Conservation (phyloP, 2,329 filamentous ascomycete genomes). For the Colletotrichum lini region DNA sequence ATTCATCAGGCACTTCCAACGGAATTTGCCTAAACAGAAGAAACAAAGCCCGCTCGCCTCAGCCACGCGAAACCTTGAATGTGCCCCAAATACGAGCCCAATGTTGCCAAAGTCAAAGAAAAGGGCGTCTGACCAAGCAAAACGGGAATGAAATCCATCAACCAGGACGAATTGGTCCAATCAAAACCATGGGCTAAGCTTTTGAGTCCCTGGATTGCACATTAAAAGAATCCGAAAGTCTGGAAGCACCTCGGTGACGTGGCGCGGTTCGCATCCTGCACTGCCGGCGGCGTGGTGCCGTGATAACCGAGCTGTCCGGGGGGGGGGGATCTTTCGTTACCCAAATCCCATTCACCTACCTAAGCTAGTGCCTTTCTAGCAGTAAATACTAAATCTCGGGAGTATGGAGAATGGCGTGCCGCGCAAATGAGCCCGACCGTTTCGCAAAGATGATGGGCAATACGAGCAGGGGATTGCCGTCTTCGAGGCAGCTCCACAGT, state of each 20-base stretch:
- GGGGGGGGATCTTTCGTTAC: neutral
- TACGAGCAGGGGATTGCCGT: neutral
- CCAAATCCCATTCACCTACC: neutral
- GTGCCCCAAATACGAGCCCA: too few relatives aligned
- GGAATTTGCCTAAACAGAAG: too few relatives aligned
- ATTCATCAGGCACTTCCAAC: too few relatives aligned
- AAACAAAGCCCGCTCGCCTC: too few relatives aligned
- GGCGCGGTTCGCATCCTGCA: slow-evolving; percentile 1
- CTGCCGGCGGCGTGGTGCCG: neutral
- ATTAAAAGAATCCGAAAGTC: neutral
- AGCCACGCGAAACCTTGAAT: too few relatives aligned
- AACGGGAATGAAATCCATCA: neutral
- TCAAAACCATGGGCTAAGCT: neutral
- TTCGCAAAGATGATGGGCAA: neutral
- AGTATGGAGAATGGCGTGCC: neutral
- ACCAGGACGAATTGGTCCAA: neutral
- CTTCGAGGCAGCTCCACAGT: neutral
- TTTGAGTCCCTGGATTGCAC: neutral
- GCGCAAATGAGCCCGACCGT: neutral
- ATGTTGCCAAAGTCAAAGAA: too few relatives aligned
- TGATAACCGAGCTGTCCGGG: neutral
- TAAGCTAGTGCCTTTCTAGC: neutral
- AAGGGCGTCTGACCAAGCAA: neutral
- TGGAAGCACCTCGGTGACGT: neutral
- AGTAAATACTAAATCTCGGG: neutral